A percentile compares a stretch with the other conserved stretches of the same genome.
Conservation (phyloP, 1,284 basidiomycete species). For the Cryptococcus jaspeensis region DNA sequence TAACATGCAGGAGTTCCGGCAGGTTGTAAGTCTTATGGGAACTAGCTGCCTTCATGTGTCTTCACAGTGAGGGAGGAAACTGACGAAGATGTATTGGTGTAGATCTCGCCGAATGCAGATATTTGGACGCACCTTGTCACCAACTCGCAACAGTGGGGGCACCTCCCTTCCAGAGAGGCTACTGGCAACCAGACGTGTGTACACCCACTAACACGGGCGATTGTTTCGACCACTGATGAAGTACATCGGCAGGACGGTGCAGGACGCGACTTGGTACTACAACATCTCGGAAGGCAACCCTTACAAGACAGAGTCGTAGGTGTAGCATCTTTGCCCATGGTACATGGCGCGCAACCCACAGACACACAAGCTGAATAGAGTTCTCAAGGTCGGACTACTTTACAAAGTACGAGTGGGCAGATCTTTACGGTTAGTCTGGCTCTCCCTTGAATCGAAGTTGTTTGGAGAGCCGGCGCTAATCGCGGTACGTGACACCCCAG, state of each 20-base stretch:
- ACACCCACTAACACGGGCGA: too few species aligned
- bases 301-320: conserved; percentile 10
- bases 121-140: conserved; percentile 31
- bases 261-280: conserved; percentile 44
- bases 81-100: neutral
- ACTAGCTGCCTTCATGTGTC: conserved; percentile 25
- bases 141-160: conserved; percentile 20
- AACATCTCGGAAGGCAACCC: conserved; percentile 15
- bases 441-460: neutral
- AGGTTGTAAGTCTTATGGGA: conserved; percentile 20
- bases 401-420: conserved; percentile 38
- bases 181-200: conserved; percentile 6
- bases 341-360: neutral
- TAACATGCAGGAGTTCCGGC: conserved; percentile 28
- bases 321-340: neutral
- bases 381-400: conserved; percentile 32
- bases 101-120: conserved; percentile 18
- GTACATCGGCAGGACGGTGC: conserved; percentile 22
- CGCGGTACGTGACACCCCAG: neutral
- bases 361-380: neutral
- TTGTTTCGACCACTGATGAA: conserved; percentile 4
- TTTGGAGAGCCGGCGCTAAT: too few species aligned
- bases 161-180: conserved; percentile 19
- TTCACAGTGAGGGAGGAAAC: conserved; percentile 19
- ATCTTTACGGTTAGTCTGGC: conserved; percentile 13